Base-by-base conservation (phyloP, 148 eudicot species). In the Arbutus unedo region DNA sequence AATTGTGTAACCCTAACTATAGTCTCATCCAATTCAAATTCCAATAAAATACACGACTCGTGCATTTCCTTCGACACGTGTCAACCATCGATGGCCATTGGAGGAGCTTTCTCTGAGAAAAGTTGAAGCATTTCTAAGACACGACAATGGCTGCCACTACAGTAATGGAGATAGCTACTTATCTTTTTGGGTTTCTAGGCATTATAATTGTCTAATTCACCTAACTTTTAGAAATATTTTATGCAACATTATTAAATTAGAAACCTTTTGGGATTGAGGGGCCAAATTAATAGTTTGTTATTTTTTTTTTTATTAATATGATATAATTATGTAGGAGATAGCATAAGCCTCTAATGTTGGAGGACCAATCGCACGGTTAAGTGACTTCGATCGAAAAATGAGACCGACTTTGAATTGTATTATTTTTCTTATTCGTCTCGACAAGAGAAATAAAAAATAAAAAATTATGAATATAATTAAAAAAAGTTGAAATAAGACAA, bases 141-240 rank as follows among this genome's bases (percentile, higher is more conserved):
- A 21, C 43, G 70, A 78, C 70, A 59, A 45, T 31, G 81, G 81
- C 70, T 44, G 67, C 81, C 81, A 79, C 81, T 60, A 44, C 23
- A 57, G 44, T 64, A 64, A 79, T 79, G 81, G 74, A 79, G 31
- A 19, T 19, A 19, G 21, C 11, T 51, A 51, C 3, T 2, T 8
- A 9, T 51, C 11, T 51, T 51, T 59, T 19, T 19, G 23, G 23
- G 64, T 57, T 57, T 57, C 1, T 19, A 18, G 7, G 23, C 64
- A 18, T 59, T 57, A 57, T 11, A 44, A 13, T 31, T 43, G 18
- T 15, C 15, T 47, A n/a, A 10, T 41, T 75, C 43, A 67, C 18
- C 72, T 38, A 67, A 60, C 66, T 60, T 67, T 67, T 3, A 31
- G 72, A 4, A 66, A 0, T 60, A 5, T 60, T n/a, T 21, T n/a